Conservation (phyloP, 768 basidiomycete species). For the Leccinum variicolor region DNA sequence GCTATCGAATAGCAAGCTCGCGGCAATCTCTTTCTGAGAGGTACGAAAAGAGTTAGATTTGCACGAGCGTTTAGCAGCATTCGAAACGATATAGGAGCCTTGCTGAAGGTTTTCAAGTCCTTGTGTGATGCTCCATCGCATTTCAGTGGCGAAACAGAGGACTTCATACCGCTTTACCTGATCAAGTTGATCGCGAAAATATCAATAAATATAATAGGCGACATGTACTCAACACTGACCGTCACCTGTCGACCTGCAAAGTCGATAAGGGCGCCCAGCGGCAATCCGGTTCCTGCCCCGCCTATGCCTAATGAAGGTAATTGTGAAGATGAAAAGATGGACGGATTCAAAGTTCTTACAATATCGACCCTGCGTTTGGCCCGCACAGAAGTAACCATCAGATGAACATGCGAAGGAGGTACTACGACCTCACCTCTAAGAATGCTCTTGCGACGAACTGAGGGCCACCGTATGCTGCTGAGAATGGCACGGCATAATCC, state of each 20-base stretch:
- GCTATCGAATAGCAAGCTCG: conserved; percentile 3
- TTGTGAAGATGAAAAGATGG: background rate
- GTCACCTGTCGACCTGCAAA: conserved; percentile 22
- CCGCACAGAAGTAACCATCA: background rate
- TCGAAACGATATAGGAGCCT: conserved; percentile 18
- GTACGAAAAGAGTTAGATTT: background rate
- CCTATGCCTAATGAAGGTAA: conserved; percentile 19
- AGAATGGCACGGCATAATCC: conserved; percentile 27
- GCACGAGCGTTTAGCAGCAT: background rate
- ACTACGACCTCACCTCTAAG: conserved; percentile 16
- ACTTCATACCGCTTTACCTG: conserved; percentile 28
- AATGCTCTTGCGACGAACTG: conserved; percentile 27
- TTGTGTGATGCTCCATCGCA: conserved; percentile 22
- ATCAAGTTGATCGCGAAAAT: background rate
- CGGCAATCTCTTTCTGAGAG: background rate
- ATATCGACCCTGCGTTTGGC: conserved; percentile 20
- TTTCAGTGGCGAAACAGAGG: conserved; percentile 26
- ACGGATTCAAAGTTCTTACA: conserved; percentile 14
- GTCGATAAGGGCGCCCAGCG: conserved; percentile 24
- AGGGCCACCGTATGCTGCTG: conserved; percentile 25
- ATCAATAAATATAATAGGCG: background rate
- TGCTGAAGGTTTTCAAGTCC: conserved; percentile 12
- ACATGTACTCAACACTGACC: conserved; percentile 5
- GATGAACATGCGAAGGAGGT: background rate
- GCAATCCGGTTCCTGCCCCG: conserved; percentile 25